A percentile compares a stretch with the other conserved stretches of the same genome.
Conservation (phyloP, 75 land plant species). For the Sequoiadendron giganteum region DNA sequence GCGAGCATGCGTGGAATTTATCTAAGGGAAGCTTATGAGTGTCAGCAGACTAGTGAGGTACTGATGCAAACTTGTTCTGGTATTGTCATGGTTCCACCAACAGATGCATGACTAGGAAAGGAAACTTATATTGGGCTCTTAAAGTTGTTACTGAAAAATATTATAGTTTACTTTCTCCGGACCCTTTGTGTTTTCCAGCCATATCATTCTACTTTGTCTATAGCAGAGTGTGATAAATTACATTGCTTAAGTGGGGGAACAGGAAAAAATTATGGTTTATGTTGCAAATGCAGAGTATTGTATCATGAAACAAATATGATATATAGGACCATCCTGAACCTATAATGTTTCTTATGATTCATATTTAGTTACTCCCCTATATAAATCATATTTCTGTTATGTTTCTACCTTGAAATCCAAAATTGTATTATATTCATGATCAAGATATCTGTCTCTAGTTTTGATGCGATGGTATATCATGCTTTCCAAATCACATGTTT, state of each 20-base stretch:
- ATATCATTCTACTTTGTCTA: neutral
- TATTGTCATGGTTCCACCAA: neutral
- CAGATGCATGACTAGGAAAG: neutral
- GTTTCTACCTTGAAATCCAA: neutral
- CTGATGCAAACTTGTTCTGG: neutral
- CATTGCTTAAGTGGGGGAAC: neutral
- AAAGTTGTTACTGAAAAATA: neutral
- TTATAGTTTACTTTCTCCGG: neutral
- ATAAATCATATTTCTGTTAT: neutral
- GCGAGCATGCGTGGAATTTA: conserved; percentile 81
- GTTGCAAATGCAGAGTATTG: neutral
- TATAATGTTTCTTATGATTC: neutral
- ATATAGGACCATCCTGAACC: neutral
- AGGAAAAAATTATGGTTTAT: neutral
- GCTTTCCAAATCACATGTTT: neutral
- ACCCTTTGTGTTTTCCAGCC: neutral
- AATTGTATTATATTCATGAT: neutral
- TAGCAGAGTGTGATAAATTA: neutral
- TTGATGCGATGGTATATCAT: neutral
- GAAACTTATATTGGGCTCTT: neutral
- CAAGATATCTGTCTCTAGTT: neutral
- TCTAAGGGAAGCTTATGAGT: conserved; percentile 65
- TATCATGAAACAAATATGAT: neutral
- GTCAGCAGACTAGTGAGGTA: conserved; percentile 80
- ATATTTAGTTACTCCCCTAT: neutral